Evolutionary conservation across 2,329 filamentous ascomycete species (phyloP), one percentile per base, ranked within the genome.

Genomic region (Aspergillus sp.): DNA sequence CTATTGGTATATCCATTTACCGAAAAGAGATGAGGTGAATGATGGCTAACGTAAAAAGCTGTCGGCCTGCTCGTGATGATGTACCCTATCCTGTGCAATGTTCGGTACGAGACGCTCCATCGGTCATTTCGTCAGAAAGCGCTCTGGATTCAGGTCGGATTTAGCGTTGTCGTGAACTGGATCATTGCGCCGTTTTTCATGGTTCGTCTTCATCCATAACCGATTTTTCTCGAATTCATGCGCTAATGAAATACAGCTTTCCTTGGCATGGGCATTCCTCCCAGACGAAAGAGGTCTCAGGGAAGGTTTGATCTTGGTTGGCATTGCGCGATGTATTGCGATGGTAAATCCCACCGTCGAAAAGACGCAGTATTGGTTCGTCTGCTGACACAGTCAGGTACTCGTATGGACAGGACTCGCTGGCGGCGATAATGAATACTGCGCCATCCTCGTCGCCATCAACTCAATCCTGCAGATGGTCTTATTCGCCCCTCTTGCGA

Each of bases 61-160:
- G 72, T 94, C 43, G 88, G 89, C 0, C 71, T 95, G 1, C 75
- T 95, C 1, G 83, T 94, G 38, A 95, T 95, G 88, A 95, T 95
- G 88, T 95, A 93, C 61, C 90, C 89, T 0, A 94, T 95, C 50
- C 73, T 95, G 0, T 94, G 88, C 76, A 93, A 93, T 65, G 85
- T 94, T 5, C 81, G 81, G 37, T 93, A 82, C 66, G 88, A 94
- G 64, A 79, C 80, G 0, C 69, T 94, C 7, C 86, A 89, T 63
- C 70, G 78, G 2, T 72, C 88, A 3, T 78, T 93, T 49, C 65
- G 70, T 2, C 74, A 81, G 2, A 74, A 74, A 2, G 72, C 73
- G 0, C 72, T 94, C 2, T 95, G 87, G 88, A 80, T 81, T 44
- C 88, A 94, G 65, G 79, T 95, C 7, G 72, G 64, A 0, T 87